Evolutionary conservation across 2,329 filamentous ascomycete genomes (phyloP), one percentile per base, ranked within the genome.

Genomic region (Xylaria sp.): DNA sequence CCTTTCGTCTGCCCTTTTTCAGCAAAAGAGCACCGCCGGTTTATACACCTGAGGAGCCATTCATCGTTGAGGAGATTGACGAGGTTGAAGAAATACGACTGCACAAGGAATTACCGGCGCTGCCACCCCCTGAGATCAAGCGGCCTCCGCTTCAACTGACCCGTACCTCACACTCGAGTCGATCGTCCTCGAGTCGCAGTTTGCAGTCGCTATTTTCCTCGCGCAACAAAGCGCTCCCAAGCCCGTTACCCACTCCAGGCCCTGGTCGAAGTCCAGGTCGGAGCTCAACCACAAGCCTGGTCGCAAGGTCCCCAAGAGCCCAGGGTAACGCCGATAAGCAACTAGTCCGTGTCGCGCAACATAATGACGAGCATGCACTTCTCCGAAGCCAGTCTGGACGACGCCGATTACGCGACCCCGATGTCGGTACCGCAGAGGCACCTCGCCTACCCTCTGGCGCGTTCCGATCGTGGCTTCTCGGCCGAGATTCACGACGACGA

Each of bases 321-420:
- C 45, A 43, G 33, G 58, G 35, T 31, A 61, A 52, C 58, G 45
- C 50, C 40, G 51, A 61, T n/a, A 67, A 60, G 40, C 63, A 65
- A 46, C 37, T 66, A 7, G 63, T 60, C 14, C 61, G 59, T 37
- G n/a, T 33, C 55, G 49, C 55, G 49, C 63, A 52, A 63, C 49
- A 67, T 17, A 51, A 71, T 69, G 70, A 71, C 62, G 15, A 67
- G 70, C 19, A 66, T 71, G 53, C 69, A 69, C 57, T 71, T 67
- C 63, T 72, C 82, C 73, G 84, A 84, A 79, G 82, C 73, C 70
- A 85, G 82, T 63, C 78, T 84, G 72, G 82, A 79, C 78, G 84
- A 84, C 71, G 83, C 82, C 81, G 83, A 82, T 64, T 74, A 70
- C 71, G 68, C 68, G 66, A 73, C 73, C 71, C 81, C 78, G 70